Base-by-base conservation (phyloP, 129 eudicot genomes). In the Pulicaria dysenterica region DNA sequence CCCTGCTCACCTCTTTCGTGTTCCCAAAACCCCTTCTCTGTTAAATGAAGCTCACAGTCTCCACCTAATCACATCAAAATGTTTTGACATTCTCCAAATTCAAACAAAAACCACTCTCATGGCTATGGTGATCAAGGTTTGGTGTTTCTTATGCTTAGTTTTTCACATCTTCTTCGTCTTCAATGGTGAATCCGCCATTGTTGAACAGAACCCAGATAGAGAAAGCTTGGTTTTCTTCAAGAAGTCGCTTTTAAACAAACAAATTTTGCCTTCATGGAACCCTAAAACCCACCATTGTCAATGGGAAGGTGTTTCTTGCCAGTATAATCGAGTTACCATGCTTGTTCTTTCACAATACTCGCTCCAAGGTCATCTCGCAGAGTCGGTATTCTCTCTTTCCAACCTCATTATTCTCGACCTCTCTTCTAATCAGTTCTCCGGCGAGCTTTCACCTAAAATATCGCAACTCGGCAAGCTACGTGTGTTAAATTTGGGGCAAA, bases 241-340 rank as follows among this genome's bases (percentile, higher is more conserved):
- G 56, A 40, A 77, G 67, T 74, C 89, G 3, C 83, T 89, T 16
- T 15, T 53, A 65, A 76, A 88, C 75, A n/a, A 47, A 4, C 76
- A 85, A 3, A 5, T 51, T 39, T 82, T 89, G 38, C 12, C 55
- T 16, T 54, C 96, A 60, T 89, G 96, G 96, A 74, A 77, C 58
- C 69, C 67, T 4, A 11, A 53, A 5, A 65, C 77, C 43, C 38
- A 85, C 1, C 84, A 86, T 49, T 89, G 96, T 67, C 64, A 73
- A 38, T 89, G 92, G 92, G 58, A 74, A 34, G 92, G 96, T n/a
- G 84, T 86, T 8, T 64, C 14, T 8, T 89, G 96, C 71, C 50
- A 73, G 5, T 37, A 72, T 5, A n/a, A 70, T 43, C 82, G 71
- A 49, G 85, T 89, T 75, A 67, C 48, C 58, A 75, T 81, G 36